Base-by-base conservation (phyloP, 352 stramenopile genomes). In the Phytophthora colocasiae region DNA sequence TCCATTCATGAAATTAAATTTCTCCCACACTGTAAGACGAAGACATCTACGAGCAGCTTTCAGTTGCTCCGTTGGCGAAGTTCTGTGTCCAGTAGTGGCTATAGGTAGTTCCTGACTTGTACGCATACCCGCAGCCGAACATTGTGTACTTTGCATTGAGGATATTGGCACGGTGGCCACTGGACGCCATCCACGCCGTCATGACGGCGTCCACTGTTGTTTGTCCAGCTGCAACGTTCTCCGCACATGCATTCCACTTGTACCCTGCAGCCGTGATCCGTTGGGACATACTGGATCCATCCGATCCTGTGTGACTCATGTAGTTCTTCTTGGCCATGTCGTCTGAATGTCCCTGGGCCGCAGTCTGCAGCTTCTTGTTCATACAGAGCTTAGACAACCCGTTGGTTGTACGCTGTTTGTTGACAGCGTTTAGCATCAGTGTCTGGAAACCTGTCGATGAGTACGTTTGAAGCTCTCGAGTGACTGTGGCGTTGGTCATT, bases 51-150 rank as follows among this genome's bases (percentile, higher is more conserved):
- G 36, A 58, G 26, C 51, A 58, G 36, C 38, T 39, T 17, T 53
- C 27, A 9, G 41, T 44, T 5, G 4, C 26, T 12, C 76, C 57
- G 0, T 40, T 48, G 26, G 48, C 74, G 49, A 86, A 87, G 59
- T 82, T 59, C 57, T 90, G 74, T 12, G 72, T 87, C 74, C 76
- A 88, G 63, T 78, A 87, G 62, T 77, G 58, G 2, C 61, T 50
- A 61, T 80, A 81, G 8, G 43, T 67, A 12, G 31, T 57, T 4
- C 53, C 8, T 0, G 26, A 19, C 34, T 65, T 77, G 45, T 61
- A 64, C 1, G 66, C 45, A 27, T 78, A 78, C 4, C 56, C 71
- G 2, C 53, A 38, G n/a, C 71, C 69, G 40, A 83, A 73, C 58
- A 75, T 73, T 4, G 43, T 77, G 58, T 68, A 73, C 14, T 77